phyloP scores from a whole-genome alignment of 1,139 yeast genomes.

The Geotrichum macrosporum region DNA sequence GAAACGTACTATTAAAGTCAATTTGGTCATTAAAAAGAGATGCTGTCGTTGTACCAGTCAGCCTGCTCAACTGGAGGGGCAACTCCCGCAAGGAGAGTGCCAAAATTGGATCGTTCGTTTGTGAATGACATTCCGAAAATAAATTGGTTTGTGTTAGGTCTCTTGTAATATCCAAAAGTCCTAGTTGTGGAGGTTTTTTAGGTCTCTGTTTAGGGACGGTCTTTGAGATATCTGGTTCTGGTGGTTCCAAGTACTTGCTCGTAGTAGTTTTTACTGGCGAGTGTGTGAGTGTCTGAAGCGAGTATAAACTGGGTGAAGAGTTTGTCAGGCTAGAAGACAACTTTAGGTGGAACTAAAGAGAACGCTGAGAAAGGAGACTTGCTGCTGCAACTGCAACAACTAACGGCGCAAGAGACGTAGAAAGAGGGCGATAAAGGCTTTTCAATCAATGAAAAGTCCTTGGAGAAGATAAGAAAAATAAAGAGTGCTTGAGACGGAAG shows the following conservation, averaged over 20 bases:
- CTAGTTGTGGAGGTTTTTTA: slow-evolving; percentile 3
- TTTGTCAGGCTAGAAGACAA: slow-evolving; percentile 16
- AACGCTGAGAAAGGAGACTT: too few species aligned
- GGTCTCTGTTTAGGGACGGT: slow-evolving; percentile 6
- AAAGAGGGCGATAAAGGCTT: too few species aligned
- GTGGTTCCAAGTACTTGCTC: background rate
- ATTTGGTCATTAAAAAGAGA: too few species aligned
- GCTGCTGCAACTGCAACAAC: too few species aligned
- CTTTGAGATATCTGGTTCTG: slow-evolving; percentile 1
- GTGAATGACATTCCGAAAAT: background rate
- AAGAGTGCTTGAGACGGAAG: too few species aligned
- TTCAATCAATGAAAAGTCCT: too few species aligned
- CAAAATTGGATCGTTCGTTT: background rate
- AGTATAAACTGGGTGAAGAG: slow-evolving; percentile 12
- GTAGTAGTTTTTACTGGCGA: slow-evolving; percentile 12
- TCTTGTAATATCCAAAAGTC: background rate
- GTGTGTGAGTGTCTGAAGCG: slow-evolving; percentile 10
- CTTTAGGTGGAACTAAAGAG: slow-evolving; percentile 5
- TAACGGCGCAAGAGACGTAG: too few species aligned
- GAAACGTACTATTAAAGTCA: too few species aligned
- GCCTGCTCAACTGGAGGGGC: too few species aligned
- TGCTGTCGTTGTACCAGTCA: too few species aligned
- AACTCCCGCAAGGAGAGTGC: background rate
- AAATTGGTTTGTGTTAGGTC: slow-evolving; percentile 3
- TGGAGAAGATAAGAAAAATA: too few species aligned